A percentile compares a stretch with the other conserved stretches of the same genome.
These are phyloP conservation scores for Ophiocordyceps sinensis DNA, from an alignment of 2,329 filamentous ascomycete species.

Conservation along the genomic window DNA sequence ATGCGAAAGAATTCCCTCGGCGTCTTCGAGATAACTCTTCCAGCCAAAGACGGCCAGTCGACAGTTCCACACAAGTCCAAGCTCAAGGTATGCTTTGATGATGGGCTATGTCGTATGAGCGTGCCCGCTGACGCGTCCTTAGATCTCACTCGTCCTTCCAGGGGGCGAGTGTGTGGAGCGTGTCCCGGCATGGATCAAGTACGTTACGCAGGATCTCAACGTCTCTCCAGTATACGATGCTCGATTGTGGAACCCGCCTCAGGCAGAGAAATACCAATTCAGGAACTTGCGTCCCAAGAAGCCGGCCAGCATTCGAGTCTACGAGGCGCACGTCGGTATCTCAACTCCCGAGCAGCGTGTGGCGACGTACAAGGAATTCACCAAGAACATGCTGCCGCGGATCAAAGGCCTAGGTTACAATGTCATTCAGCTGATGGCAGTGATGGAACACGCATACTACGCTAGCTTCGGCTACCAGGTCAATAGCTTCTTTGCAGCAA, in stretches of 20 bases:
- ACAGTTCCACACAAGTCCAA: slow-evolving; percentile 89
- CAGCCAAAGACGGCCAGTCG: slow-evolving; percentile 56
- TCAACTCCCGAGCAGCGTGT: slow-evolving; percentile 82
- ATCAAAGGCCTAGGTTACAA: slow-evolving; percentile 91
- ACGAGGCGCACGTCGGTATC: slow-evolving; percentile 98
- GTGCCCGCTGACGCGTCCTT: background rate
- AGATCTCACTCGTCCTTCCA: slow-evolving; percentile 70
- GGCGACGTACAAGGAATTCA: slow-evolving; percentile 95
- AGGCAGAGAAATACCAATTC: slow-evolving; percentile 63
- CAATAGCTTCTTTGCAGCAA: slow-evolving; percentile 97
- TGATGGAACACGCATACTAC: slow-evolving; percentile 99
- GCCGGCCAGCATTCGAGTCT: slow-evolving; percentile 76
- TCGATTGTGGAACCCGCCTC: slow-evolving; percentile 90
- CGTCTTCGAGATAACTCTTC: slow-evolving; percentile 71
- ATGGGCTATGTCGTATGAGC: background rate
- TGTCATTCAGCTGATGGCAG: slow-evolving; percentile 93
- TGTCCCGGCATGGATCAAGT: slow-evolving; percentile 91
- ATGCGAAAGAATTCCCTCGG: slow-evolving; percentile 82
- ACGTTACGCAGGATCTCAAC: slow-evolving; percentile 82
- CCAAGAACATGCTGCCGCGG: slow-evolving; percentile 74
- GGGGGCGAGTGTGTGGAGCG: slow-evolving; percentile 72
- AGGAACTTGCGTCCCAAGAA: slow-evolving; percentile 72
- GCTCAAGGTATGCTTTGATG: slow-evolving; percentile 53
- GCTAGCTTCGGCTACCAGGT: slow-evolving; percentile 98
- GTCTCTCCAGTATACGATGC: slow-evolving; percentile 91